These are phyloP conservation scores for Rhizopogon roseolus DNA, from an alignment of 768 basidiomycete genomes.

Conservation along the genomic window DNA sequence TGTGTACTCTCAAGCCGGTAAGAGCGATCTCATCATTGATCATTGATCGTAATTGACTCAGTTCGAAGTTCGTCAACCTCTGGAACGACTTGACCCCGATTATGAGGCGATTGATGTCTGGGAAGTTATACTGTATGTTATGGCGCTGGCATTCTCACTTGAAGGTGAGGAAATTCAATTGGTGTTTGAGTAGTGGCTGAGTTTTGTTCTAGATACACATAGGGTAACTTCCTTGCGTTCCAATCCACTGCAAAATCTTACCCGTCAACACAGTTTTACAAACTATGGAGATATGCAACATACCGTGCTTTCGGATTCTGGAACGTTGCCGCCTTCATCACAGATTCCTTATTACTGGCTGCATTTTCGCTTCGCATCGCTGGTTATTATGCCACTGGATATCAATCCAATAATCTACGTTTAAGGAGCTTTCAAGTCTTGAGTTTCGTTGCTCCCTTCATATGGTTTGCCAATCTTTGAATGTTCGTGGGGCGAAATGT, in stretches of 20 bases:
- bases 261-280: conserved; percentile 47
- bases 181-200: conserved; percentile 43
- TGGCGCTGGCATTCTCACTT: conserved; percentile 71
- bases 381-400: conserved; percentile 38
- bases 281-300: conserved; percentile 69
- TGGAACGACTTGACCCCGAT: conserved; percentile 60
- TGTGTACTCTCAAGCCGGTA: conserved; percentile 82
- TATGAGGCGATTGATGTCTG: conserved; percentile 62
- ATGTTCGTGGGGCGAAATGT: not conserved
- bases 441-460: conserved; percentile 82
- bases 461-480: conserved; percentile 55
- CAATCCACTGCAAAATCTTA: not conserved
- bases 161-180: conserved; percentile 55
- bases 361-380: conserved; percentile 73
- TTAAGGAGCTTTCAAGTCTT: conserved; percentile 83
- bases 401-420: conserved; percentile 34
- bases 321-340: conserved; percentile 65
- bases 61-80: conserved; percentile 63
- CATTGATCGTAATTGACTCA: conserved; percentile 1
- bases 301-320: conserved; percentile 83
- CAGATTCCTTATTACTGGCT: conserved; percentile 64
- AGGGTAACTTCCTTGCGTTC: conserved; percentile 10
- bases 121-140: conserved; percentile 75
- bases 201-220: conserved; percentile 14
- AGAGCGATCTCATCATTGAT: conserved; percentile 8